Evolutionary conservation across 2,329 filamentous ascomycete species (phyloP).

Genomic region (Colletotrichum coccodes): DNA sequence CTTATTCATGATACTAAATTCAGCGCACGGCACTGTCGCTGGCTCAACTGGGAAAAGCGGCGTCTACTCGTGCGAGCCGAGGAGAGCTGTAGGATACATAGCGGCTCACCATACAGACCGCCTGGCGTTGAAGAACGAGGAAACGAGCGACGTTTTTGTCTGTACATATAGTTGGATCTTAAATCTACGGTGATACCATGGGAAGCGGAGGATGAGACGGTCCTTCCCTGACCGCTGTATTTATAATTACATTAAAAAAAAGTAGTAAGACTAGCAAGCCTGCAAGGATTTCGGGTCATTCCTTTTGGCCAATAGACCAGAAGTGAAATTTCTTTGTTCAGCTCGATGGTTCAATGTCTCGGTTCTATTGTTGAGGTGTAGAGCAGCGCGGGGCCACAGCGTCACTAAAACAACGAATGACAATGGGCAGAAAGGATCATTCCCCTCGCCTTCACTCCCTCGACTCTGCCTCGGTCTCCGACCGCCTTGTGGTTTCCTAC

Average conservation of each 20-base stretch:
- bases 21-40: conserved; percentile 6
- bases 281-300: background rate
- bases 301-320: conserved; percentile 3
- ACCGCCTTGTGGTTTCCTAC: too few relatives aligned
- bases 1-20: background rate
- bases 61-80: background rate
- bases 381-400: too few relatives aligned
- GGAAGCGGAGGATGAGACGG: conserved; percentile 13
- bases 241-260: conserved; percentile 23
- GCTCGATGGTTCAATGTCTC: background rate
- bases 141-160: conserved; percentile 13
- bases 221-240: conserved; percentile 15
- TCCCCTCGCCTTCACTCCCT: background rate
- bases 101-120: background rate
- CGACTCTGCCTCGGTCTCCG: background rate
- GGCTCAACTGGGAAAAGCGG: conserved; percentile 1
- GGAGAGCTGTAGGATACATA: background rate
- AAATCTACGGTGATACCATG: conserved; percentile 25
- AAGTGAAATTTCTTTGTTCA: background rate
- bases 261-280: background rate
- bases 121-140: background rate
- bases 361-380: background rate
- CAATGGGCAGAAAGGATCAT: background rate
- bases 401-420: too few relatives aligned
- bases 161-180: conserved; percentile 7